Evolutionary conservation across 2,329 filamentous ascomycete species (phyloP), one percentile per base, ranked within the genome.

Genomic region (Phoma herbarum): DNA sequence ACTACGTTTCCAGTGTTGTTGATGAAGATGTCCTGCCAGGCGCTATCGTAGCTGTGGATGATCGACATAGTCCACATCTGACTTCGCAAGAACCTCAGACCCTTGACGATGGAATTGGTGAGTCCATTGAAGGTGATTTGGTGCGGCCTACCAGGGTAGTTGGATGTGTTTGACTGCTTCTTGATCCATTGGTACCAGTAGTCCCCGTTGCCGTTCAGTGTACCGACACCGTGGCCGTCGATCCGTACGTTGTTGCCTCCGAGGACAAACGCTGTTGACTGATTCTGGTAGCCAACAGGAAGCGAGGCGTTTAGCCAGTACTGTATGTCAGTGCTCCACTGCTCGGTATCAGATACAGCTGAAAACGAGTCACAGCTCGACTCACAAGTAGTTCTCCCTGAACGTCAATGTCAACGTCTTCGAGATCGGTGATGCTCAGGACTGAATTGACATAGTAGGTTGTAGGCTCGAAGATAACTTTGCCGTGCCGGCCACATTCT

Each of bases 11-110:
- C 64, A 9, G 62, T 71, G 37, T 80, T 86, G 72, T 86, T 86
- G 53, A 85, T 79, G 60, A 81, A 79, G 31, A 86, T 84, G 59
- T 83, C 78, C 48, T 83, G 76, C 7, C 86, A 74, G 0, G 82
- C 71, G 1, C 83, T 72, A 47, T 82, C 72, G 7, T 79, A 60
- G 3, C 81, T 82, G 67, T 82, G 74, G 10, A 82, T 83, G 28
- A 85, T 78, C 1, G 82, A 82, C 79, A 86, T 82, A 0, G 83
- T 73, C 82, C 85, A 88, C 85, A 88, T 87, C 73, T 87, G 85
- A 59, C 81, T 84, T 59, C 85, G 81, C 8, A 87, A 72, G 61
- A 85, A 86, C 2, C 77, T 76, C 16, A 87, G 59, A 3, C 83
- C 79, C 35, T 76, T 73, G 12, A 87, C 75, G 3, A 81, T 68